Evolutionary conservation across 2,329 filamentous ascomycete genomes (phyloP), one percentile per base, ranked within the genome.

Genomic region (Penicillium rolfsii): DNA sequence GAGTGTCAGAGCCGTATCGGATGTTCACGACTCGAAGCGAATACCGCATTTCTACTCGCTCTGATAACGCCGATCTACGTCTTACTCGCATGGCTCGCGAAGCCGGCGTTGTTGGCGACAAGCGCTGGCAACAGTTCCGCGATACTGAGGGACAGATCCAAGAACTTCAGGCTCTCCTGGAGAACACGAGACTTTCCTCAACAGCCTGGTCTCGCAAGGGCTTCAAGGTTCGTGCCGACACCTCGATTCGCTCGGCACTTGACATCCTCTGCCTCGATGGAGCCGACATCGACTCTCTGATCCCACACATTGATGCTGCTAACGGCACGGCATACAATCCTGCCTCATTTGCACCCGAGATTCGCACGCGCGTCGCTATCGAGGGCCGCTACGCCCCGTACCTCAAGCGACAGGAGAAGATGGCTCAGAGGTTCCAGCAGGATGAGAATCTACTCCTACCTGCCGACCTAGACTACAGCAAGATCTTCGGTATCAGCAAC

Each of bases 1-100:
- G 95, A 52, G 95, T 99, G 33, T 93, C 91, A 2, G 95, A 99
- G 74, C 95, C 95, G 1, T 99, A 99, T 78, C 88, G 95, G 67
- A 98, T 99, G 93, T 99, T 99, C 80, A 99, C 95, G 2, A 91
- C 91, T 5, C 88, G 95, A 65, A 96, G 91, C 79, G 95, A 99
- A 79, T 99, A 96, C 77, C 91, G 95, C 64, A 93, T 99, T 85
- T 91, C 89, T 46, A 87, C 92, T 2, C 89, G 95, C 64, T 89
- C 95, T 49, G 95, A 99, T 80, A 99, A 99, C 73, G 95, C 95
- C 38, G 95, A 99, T 77, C 77, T 89, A 5, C 88, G 95, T 2
- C 86, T 99, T 33, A 98, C 95, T 0, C 82, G 85, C 33, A 89
- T 89, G 74, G 95, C 92, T 9, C 87, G 89, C 59, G 80, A 83